Percentiles rank a stretch among this genome's conserved stretches.
These are phyloP conservation scores for Anisogramma anomala DNA, from an alignment of 2,329 filamentous ascomycete genomes.

Conservation along the genomic window DNA sequence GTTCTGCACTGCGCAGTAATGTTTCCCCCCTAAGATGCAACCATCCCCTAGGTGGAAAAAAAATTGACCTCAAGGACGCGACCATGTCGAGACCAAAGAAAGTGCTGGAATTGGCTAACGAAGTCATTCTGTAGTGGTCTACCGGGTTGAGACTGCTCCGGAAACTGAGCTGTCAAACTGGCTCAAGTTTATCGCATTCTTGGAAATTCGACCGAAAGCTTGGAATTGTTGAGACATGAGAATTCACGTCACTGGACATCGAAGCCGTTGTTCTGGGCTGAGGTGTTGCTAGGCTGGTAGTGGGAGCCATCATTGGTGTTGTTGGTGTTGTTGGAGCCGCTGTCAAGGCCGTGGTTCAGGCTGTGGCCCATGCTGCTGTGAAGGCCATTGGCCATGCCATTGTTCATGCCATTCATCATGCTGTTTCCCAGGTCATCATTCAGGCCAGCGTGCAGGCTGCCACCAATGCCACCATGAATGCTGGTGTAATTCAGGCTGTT, in stretches of 20 bases:
- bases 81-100: neutral
- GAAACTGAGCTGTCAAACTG: neutral
- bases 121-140: neutral
- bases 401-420: neutral
- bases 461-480: neutral
- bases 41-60: neutral
- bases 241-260: neutral
- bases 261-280: slow-evolving; percentile 1
- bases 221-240: neutral
- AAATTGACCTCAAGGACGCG: neutral
- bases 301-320: slow-evolving; percentile 3
- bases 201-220: too few relatives aligned
- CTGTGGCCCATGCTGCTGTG: neutral
- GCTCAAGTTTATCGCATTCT: neutral
- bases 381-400: slow-evolving; percentile 1
- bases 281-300: slow-evolving; percentile 5
- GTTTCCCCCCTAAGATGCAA: neutral
- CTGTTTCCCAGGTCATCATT: neutral
- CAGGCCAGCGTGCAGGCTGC: neutral
- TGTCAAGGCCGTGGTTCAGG: neutral
- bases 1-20: neutral
- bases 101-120: neutral
- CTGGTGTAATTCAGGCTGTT: neutral
- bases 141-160: neutral
- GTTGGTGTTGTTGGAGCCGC: neutral